Evolutionary conservation across 495 filamentous ascomycete species (phyloP), one percentile per base, ranked within the genome.

Genomic region (Talaromyces stipitatus): DNA sequence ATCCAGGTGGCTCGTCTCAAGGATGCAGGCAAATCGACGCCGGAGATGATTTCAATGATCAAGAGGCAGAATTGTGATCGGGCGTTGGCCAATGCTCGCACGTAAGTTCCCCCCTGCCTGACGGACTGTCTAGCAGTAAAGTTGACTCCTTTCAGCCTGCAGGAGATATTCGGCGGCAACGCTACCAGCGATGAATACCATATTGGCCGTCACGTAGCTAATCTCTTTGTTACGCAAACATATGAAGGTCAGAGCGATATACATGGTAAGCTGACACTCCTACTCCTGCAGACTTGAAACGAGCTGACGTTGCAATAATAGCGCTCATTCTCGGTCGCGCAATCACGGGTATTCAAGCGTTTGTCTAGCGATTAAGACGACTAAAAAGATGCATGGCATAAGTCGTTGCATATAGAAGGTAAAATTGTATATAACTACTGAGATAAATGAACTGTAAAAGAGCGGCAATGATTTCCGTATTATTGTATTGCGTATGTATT

Each of bases 41-140:
- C 94, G 8, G 95, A 98, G 73, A 97, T 97, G 95, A 95, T 98
- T 64, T 92, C 87, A 38, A 95, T 98, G 90, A 85, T 97, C 65
- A 98, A 98, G 78, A 80, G 94, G 60, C 92, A 97, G 76, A 98
- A 98, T 69, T 97, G 95, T 74, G 94, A 98, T 70, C 80, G 87
- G 33, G 92, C 94, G 14, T 73, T 98, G 62, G 72, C 82, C 11
- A 90, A 92, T 64, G 83, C 92, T 27, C 80, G 94, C 56, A 78
- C 80, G 83, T 85, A 74, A 61, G 84, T 72, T 51, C 58, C 8
- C 47, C 50, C 11, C 20, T 36, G 41, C 24, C 52, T 53, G 48
- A 26, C 48, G 14, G 26, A 30, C 18, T 50, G 46, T 47, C 33
- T 36, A n/a, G 22, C 5, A 50, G 5, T 20, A 5, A 5, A 22